Evolutionary conservation across 106 monocot genomes (phyloP), one percentile per base, ranked within the genome.

Genomic region (Dioscorea dumetorum): DNA sequence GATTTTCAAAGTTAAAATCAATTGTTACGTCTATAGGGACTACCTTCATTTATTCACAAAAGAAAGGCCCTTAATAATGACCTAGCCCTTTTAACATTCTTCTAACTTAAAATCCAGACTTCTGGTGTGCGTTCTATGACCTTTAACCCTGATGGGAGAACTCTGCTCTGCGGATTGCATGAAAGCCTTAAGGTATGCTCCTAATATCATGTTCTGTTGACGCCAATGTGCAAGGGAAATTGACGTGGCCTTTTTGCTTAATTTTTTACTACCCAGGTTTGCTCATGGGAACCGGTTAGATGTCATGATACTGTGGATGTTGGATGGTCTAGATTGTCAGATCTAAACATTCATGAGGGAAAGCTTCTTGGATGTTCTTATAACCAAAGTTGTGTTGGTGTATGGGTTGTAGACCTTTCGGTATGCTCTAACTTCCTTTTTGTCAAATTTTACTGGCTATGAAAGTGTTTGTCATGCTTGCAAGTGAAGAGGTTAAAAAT

Each of bases 331-430:
- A 91, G 80, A 82, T 72, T 97, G 53, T 84, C 87, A 70, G 97
- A 97, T 82, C 63, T 97, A 24, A 97, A 97, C 50, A 78, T 92
- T 60, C 97, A 92, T 32, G 91, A 97, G 70, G 89, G 92, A 18
- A 97, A 97, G 77, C 91, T 97, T 84, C 88, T 97, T 48, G 97
- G 97, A 21, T 97, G 97, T 76, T 97, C 97, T 57, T 84, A 92
- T 54, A 97, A 97, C 85, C 97, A 97, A 82, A 97, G 97, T 72
- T 91, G 91, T 87, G 97, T 97, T 67, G 97, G 97, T 69, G 82
- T 97, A 62, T 97, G 97, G 97, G 97, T 97, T 41, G 92, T 95
- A 4, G 95, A 95, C 65, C 86, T 95, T 58, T 84, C 95, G 81
- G 95, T 95, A 86, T 63, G 69, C 22, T 71, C 53, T 14, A 60